These are phyloP conservation scores for Spirogloea muscicola DNA, from an alignment of 139 green algal genomes.

Conservation along the genomic window DNA sequence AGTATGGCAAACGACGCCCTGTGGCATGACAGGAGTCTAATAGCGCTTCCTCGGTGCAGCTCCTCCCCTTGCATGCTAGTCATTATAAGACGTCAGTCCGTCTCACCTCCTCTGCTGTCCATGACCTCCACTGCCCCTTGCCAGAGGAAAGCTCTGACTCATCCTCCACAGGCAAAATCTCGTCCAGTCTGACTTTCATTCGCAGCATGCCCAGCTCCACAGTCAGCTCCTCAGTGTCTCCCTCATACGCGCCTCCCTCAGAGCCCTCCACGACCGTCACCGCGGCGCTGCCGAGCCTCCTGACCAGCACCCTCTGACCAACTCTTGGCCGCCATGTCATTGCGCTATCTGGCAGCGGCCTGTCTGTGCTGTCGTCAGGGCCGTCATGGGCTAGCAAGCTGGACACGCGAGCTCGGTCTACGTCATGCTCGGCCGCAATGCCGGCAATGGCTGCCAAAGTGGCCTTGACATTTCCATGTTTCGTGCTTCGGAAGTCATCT, in stretches of 20 bases:
- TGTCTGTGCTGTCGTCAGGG: neutral
- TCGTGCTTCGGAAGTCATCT: too few relatives aligned
- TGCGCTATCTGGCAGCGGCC: neutral
- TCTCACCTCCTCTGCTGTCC: too few relatives aligned
- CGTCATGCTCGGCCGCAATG: neutral
- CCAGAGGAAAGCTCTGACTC: too few relatives aligned
- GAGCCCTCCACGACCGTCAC: conserved; percentile 23
- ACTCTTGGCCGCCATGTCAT: conserved; percentile 5
- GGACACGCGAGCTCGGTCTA: conserved; percentile 3
- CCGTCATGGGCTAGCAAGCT: neutral
- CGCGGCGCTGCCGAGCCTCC: conserved; percentile 8
- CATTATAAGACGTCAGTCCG: too few relatives aligned
- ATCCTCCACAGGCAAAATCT: conserved; percentile 20
- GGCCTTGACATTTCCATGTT: neutral
- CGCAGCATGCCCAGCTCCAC: conserved; percentile 39
- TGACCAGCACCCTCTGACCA: conserved; percentile 14
- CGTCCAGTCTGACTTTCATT: conserved; percentile 15
- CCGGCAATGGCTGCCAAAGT: neutral
- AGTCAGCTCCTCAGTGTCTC: conserved; percentile 1
- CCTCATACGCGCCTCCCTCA: conserved; percentile 3
- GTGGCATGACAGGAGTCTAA: too few relatives aligned
- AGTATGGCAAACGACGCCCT: too few relatives aligned
- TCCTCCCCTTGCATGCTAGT: too few relatives aligned
- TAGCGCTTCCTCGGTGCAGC: too few relatives aligned
- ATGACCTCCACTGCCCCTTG: too few relatives aligned